Base-by-base conservation (phyloP, 306 rosid species). In the Quercus rubra region DNA sequence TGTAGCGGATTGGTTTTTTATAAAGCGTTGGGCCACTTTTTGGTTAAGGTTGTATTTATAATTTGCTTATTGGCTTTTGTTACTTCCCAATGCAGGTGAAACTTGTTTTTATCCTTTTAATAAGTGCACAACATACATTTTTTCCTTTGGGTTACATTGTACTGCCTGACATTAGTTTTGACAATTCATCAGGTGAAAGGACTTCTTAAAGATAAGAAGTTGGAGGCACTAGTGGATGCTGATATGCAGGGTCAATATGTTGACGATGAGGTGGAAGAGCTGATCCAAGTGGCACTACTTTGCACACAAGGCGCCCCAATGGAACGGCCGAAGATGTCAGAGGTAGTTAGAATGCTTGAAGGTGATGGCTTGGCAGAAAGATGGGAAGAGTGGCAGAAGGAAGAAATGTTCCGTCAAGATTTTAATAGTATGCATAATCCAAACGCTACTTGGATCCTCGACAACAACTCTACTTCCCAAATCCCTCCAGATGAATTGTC, bases 311-410 rank as follows among this genome's bases (percentile, higher is more conserved):
- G 91, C 59, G 70, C 98, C 6, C 90, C 96, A 2, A 76, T 81
- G 81, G 96, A 95, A 78, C 88, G 98, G 57, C 99, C 99, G 0
- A 95, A 92, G 87, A 95, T 95, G 99, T 95, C 97, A 1, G 96
- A 91, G 74, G 93, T 95, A 21, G 97, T 92, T 10, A 88, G 97
- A 80, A 95, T 95, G 99, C 97, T 95, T 30, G 97, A 95, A 89
- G 99, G 97, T 5, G 96, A 95, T 64, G 98, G 97, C 43, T 86
- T 92, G 80, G 91, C 96, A 0, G 95, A 91, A 76, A 91, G 94
- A 86, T 89, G 99, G 97, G 96, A 90, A 84, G 97, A 88, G 64
- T 93, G 98, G 98, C 92, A 96, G 77, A 93, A 91, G 80, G 97
- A 88, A n/a, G 98, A 93, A 77, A 85, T 81, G 83, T 81, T 88